Conservation (phyloP, 2,329 filamentous ascomycete genomes). For the Pestalotiopsis sp. region DNA sequence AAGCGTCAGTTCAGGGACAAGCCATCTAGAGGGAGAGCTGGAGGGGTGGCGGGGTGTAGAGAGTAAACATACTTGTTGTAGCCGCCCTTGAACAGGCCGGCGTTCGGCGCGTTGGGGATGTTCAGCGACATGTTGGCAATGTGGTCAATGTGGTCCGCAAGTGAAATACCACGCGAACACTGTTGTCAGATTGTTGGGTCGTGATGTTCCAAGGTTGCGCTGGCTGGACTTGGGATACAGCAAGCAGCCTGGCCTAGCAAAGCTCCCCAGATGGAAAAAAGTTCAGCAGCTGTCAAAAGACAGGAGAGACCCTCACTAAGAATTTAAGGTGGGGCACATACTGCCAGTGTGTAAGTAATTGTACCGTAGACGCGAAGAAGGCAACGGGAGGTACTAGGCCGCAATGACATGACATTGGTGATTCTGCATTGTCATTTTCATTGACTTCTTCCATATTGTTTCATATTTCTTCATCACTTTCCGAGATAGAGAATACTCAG, state of each 20-base stretch:
- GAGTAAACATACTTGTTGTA: slow-evolving; percentile 79
- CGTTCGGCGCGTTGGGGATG: slow-evolving; percentile 91
- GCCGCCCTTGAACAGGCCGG: slow-evolving; percentile 91
- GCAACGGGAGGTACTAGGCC: not conserved
- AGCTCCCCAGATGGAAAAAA: slow-evolving; percentile 10
- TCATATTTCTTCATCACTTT: too few relatives aligned
- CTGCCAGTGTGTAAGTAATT: not conserved
- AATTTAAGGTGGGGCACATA: slow-evolving; percentile 1
- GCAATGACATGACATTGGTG: too few relatives aligned
- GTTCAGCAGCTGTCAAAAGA: slow-evolving; percentile 8
- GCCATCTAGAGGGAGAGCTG: slow-evolving; percentile 18
- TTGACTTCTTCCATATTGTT: too few relatives aligned
- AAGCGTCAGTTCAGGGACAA: slow-evolving; percentile 7
- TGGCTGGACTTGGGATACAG: not conserved
- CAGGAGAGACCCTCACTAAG: not conserved
- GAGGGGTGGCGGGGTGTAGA: slow-evolving; percentile 24
- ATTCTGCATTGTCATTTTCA: too few relatives aligned
- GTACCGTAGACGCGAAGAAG: not conserved
- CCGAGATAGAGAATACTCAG: too few relatives aligned
- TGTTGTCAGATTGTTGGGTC: not conserved
- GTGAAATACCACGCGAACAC: not conserved
- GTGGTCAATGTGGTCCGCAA: not conserved
- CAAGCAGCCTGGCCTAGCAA: slow-evolving; percentile 4
- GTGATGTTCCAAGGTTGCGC: not conserved
- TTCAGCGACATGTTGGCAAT: slow-evolving; percentile 79